Evolutionary conservation across 2,329 filamentous ascomycete species (phyloP).

Genomic region (Epichloe bromicola): DNA sequence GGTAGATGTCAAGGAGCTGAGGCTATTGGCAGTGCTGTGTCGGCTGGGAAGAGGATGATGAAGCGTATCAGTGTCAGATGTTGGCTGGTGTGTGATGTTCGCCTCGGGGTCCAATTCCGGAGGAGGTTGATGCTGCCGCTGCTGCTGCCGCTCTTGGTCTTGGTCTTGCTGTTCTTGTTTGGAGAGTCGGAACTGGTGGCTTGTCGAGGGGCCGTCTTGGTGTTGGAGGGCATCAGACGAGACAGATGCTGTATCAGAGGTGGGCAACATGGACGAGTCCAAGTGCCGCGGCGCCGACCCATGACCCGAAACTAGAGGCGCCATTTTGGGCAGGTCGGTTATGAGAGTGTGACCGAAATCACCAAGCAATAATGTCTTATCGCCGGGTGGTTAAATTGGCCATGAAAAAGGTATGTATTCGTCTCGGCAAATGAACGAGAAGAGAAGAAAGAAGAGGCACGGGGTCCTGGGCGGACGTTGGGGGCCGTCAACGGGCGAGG

Average conservation of each 20-base stretch:
- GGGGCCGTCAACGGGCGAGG: constrained; percentile 3
- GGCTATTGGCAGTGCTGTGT: constrained; percentile 2
- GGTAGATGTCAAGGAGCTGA: constrained; percentile 4
- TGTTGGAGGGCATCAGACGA: constrained; percentile 20
- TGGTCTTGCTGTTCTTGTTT: not conserved
- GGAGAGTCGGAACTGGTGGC: constrained; percentile 4
- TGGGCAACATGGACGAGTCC: constrained; percentile 9
- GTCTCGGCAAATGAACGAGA: constrained; percentile 4
- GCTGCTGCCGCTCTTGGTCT: no score
- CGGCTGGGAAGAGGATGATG: constrained; percentile 4
- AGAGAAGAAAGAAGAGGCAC: constrained; percentile 2
- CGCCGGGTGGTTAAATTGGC: constrained; percentile 8
- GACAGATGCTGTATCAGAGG: constrained; percentile 26
- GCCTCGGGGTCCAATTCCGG: not conserved
- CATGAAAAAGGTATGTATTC: constrained; percentile 8
- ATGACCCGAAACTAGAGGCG: constrained; percentile 9
- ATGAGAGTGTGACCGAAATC: constrained; percentile 4
- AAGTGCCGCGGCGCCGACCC: not conserved
- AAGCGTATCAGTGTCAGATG: constrained; percentile 4
- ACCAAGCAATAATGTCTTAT: constrained; percentile 10
- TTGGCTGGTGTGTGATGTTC: not conserved
- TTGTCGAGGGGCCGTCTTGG: not conserved
- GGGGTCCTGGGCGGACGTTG: constrained; percentile 1
- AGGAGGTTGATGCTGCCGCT: not conserved
- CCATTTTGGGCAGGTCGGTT: constrained; percentile 11